These are phyloP conservation scores for Leccinum variabile DNA, from an alignment of 1,284 basidiomycete genomes.

Conservation along the genomic window DNA sequence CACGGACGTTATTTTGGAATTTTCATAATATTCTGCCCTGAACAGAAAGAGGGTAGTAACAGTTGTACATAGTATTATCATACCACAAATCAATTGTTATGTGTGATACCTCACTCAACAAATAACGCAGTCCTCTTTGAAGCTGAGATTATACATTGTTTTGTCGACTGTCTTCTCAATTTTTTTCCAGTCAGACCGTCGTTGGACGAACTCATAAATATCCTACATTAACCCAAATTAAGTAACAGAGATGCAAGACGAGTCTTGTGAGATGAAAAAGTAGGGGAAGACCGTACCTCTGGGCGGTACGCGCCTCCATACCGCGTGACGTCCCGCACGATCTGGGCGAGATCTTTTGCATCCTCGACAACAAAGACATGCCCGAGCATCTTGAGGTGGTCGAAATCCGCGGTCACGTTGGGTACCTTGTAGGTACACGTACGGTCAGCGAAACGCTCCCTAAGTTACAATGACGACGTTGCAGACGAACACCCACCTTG, in stretches of 20 bases:
- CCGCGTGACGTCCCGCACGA: slow-evolving; percentile 90
- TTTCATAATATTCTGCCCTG: background rate
- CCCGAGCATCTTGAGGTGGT: slow-evolving; percentile 93
- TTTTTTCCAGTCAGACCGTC: slow-evolving; percentile 94
- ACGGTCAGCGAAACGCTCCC: background rate
- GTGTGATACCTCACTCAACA: slow-evolving; percentile 9
- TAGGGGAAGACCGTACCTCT: slow-evolving; percentile 55
- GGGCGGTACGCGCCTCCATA: slow-evolving; percentile 92
- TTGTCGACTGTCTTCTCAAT: slow-evolving; percentile 95
- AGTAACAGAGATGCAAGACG: background rate
- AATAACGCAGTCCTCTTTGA: slow-evolving; percentile 85
- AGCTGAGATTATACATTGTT: slow-evolving; percentile 92
- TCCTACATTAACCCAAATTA: slow-evolving; percentile 50
- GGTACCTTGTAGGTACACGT: slow-evolving; percentile 44
- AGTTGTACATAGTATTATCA: background rate
- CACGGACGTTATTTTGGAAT: background rate
- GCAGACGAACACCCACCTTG: slow-evolving; percentile 46
- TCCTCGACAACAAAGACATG: slow-evolving; percentile 93
- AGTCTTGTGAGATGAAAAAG: background rate
- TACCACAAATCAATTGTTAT: background rate
- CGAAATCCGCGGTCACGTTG: slow-evolving; percentile 81
- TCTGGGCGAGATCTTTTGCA: slow-evolving; percentile 91
- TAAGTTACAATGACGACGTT: background rate
- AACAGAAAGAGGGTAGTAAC: too few relatives aligned
- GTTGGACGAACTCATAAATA: slow-evolving; percentile 91